Conservation (phyloP, 805 yeast species). For the Starmerella floricola region DNA sequence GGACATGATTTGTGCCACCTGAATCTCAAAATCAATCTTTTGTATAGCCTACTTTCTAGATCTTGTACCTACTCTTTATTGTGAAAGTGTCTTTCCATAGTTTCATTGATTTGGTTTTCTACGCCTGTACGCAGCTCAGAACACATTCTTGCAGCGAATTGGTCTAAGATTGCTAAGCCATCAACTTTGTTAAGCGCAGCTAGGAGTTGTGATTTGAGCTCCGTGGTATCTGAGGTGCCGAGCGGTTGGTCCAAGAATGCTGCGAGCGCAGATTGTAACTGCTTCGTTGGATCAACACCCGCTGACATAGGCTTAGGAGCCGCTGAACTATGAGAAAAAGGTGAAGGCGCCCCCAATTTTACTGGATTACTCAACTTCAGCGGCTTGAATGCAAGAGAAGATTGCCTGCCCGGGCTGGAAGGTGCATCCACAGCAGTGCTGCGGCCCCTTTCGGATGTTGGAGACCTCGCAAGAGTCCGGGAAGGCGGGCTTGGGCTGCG, state of each 20-base stretch:
- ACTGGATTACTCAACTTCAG: background rate
- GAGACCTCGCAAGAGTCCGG: background rate
- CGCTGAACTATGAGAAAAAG: too few species aligned
- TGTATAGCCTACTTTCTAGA: too few species aligned
- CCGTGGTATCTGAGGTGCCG: background rate
- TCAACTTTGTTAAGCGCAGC: slow-evolving; percentile 20
- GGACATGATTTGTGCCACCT: too few species aligned
- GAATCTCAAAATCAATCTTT: too few species aligned
- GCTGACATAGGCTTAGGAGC: too few species aligned
- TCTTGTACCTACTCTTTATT: too few species aligned
- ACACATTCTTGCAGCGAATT: slow-evolving; percentile 1
- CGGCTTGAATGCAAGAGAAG: slow-evolving; percentile 1
- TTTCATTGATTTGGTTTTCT: background rate
- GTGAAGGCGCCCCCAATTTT: too few species aligned
- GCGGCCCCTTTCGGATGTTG: background rate
- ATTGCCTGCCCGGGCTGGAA: background rate
- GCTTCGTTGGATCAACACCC: background rate
- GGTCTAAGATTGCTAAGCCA: slow-evolving; percentile 11
- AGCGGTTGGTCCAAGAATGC: slow-evolving; percentile 6
- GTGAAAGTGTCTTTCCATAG: background rate
- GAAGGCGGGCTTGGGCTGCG: slow-evolving; percentile 11
- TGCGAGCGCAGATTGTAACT: slow-evolving; percentile 9
- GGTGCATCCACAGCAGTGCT: background rate
- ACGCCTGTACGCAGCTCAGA: background rate
- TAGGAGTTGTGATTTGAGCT: slow-evolving; percentile 12